Conservation (phyloP, 2,329 filamentous ascomycete genomes). For the Immersiporthe knoxdaviesiana region DNA sequence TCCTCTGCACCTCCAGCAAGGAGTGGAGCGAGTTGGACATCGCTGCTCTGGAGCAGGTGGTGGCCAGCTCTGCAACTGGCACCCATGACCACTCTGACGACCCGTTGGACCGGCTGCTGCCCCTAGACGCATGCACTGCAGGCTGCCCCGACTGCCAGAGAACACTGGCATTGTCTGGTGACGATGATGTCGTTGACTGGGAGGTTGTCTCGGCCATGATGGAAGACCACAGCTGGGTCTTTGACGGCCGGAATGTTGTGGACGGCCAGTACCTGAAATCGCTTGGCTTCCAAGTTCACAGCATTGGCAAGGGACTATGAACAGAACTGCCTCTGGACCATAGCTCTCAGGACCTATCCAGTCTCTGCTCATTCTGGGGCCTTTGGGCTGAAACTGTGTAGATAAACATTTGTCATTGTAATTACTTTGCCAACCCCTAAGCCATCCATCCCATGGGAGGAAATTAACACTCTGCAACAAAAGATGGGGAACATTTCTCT, state of each 20-base stretch:
- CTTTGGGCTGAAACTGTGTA: too few relatives aligned
- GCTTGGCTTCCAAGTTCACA: conserved; percentile 30
- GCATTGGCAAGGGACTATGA: conserved; percentile 28
- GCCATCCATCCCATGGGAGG: too few relatives aligned
- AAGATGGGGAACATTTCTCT: too few relatives aligned
- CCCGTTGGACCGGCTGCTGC: conserved; percentile 7
- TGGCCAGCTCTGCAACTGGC: conserved; percentile 25
- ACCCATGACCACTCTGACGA: conserved; percentile 12
- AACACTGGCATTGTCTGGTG: conserved; percentile 13
- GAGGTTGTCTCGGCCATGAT: conserved; percentile 25
- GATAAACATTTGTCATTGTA: too few relatives aligned
- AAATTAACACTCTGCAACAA: too few relatives aligned
- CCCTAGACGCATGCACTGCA: background rate
- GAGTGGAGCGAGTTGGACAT: conserved; percentile 37
- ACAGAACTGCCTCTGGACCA: too few relatives aligned
- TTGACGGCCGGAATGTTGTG: conserved; percentile 29
- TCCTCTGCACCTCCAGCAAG: conserved; percentile 10
- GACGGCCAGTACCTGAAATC: conserved; percentile 25
- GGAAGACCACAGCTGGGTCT: conserved; percentile 30
- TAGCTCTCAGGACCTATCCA: too few relatives aligned
- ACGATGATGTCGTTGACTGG: conserved; percentile 29
- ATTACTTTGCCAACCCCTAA: too few relatives aligned
- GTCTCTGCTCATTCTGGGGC: too few relatives aligned
- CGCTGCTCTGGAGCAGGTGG: conserved; percentile 34
- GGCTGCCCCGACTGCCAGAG: conserved; percentile 27